Base-by-base conservation (phyloP, 768 basidiomycete genomes). In the Lentinula raphanica region DNA sequence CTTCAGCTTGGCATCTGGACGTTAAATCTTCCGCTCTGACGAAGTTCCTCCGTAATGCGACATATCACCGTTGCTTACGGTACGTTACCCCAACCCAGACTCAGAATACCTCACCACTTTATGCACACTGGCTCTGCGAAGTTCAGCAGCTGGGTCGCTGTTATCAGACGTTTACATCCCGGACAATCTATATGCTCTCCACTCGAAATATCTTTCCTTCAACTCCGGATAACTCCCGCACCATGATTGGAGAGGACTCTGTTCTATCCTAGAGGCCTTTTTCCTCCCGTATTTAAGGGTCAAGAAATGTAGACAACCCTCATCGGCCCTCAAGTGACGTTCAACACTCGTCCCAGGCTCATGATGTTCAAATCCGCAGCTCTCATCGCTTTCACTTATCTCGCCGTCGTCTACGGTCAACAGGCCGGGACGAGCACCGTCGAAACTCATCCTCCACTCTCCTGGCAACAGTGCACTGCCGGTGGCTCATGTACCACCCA, bases 381-480 rank as follows among this genome's bases (percentile, higher is more conserved):
- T 63, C 66, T 71, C 49, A 32, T 69, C 58, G 54, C 65, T 36
- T 60, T 69, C 54, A 63, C 71, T 49, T 58, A 68, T 48, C 60
- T 65, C 25, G 64, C 76, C 29, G 63, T 72, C 29, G 72, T 65
- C n/a, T 66, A 60, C 39, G 78, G 66, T 59, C 79, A 79, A 63
- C 77, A 79, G 61, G 72, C 71, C 58, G 77, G 77, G 63, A 77
- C 74, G 2, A 58, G 66, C 23, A 70, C 67, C 11, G 67, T 77
- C n/a, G 79, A 80, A 64, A 69, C 50, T 56, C 77, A 79, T 67
- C 78, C 79, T 35, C 38, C 62, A 15, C 69, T 80, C 36, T 64
- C 69, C 49, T 69, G 67, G 62, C 70, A 75, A 60, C 63, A 67
- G 49, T 79, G 78, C 66, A 71, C 74, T 23, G 60, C 65, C n/a